Conservation (phyloP, 768 basidiomycete genomes). For the Suillus clintonianus region DNA sequence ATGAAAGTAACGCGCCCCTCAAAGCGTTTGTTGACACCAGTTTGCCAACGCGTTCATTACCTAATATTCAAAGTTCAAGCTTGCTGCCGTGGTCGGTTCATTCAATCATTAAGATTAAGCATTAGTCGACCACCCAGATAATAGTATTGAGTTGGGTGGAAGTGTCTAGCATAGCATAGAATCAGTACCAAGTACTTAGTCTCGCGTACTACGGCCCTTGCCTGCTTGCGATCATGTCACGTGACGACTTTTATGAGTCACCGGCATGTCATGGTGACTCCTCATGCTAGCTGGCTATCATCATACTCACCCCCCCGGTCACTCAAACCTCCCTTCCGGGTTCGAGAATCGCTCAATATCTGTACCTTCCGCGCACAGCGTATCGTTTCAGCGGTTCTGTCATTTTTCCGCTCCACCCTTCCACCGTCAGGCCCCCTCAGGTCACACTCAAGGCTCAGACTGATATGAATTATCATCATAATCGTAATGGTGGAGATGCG, state of each 20-base stretch:
- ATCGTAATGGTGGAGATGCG: background rate
- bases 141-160: no score
- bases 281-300: no score
- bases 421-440: background rate
- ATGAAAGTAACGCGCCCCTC: slow-evolving; percentile 3
- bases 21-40: slow-evolving; percentile 5
- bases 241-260: no score
- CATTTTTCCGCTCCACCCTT: background rate
- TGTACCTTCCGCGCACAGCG: background rate
- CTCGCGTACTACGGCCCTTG: no score
- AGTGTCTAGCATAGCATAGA: no score
- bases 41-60: slow-evolving; percentile 13
- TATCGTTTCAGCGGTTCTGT: background rate
- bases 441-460: background rate
- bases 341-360: background rate
- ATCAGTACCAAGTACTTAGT: no score
- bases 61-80: background rate
- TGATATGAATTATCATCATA: background rate
- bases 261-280: no score
- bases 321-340: background rate
- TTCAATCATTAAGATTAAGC: no score
- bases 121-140: no score
- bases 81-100: no score
- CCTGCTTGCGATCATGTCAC: no score
- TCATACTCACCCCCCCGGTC: background rate